These are phyloP conservation scores for Rhizopogon vinicolor DNA, from an alignment of 768 basidiomycete species.

Conservation along the genomic window DNA sequence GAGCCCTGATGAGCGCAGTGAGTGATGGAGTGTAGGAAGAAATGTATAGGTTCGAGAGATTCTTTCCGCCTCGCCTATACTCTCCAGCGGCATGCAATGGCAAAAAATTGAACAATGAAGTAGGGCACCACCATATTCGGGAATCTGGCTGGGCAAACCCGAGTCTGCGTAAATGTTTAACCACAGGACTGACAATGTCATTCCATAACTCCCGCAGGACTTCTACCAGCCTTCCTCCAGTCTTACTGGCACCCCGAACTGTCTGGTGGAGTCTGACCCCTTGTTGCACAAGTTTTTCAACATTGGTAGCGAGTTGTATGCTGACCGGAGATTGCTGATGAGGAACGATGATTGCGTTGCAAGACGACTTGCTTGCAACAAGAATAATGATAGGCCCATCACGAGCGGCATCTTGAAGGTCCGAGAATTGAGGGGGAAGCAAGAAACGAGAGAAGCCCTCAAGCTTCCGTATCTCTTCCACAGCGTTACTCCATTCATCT, in stretches of 20 bases:
- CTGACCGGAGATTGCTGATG: not conserved
- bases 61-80: not conserved
- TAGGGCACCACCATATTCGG: slow-evolving; percentile 8
- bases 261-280: too few species aligned
- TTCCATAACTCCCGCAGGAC: too few species aligned
- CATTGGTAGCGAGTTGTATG: not conserved
- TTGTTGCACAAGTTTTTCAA: too few species aligned
- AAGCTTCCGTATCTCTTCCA: slow-evolving; percentile 8
- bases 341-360: slow-evolving; percentile 10
- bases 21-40: slow-evolving; percentile 9
- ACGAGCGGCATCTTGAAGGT: slow-evolving; percentile 4
- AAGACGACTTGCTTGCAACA: slow-evolving; percentile 5
- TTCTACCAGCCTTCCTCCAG: too few species aligned
- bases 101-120: slow-evolving; percentile 1
- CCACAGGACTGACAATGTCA: too few species aligned
- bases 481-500: slow-evolving; percentile 8
- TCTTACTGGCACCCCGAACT: too few species aligned
- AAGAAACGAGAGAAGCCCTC: slow-evolving; percentile 13
- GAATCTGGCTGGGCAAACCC: not conserved
- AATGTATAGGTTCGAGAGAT: not conserved
- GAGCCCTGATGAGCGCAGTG: slow-evolving; percentile 6
- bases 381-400: slow-evolving; percentile 2
- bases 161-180: too few species aligned
- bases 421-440: slow-evolving; percentile 3
- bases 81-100: slow-evolving; percentile 10